A percentile compares a stretch with the other conserved stretches of the same genome.
phyloP scores from a whole-genome alignment of 139 green algal species.

The Chlorella sp. region DNA sequence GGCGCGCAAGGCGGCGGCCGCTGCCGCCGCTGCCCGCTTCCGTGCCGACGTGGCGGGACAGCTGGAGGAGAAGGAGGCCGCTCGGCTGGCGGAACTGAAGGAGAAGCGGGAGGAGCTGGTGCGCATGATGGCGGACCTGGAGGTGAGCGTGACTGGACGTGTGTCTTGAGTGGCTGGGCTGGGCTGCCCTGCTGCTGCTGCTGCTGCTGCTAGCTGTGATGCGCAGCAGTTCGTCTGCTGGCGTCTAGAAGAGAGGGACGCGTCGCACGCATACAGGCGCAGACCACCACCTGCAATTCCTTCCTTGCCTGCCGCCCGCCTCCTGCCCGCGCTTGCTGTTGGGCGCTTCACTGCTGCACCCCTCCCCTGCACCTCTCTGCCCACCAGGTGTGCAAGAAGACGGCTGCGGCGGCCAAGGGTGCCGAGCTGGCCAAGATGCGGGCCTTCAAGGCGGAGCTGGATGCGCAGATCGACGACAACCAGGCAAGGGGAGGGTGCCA shows the following conservation, averaged over 20 bases:
- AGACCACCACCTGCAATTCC: no score
- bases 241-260: no score
- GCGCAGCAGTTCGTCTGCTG: neutral
- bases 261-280: no score
- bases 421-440: conserved; percentile 24
- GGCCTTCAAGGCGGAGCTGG: conserved; percentile 36
- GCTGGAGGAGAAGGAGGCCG: conserved; percentile 27
- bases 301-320: neutral
- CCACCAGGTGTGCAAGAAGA: conserved; percentile 26
- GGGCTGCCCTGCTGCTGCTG: no score
- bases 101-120: conserved; percentile 22
- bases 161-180: neutral
- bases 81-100: neutral
- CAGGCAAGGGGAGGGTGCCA: neutral
- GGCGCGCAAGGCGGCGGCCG: conserved; percentile 17
- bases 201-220: neutral
- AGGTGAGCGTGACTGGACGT: neutral
- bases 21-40: neutral
- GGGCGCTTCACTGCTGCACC: neutral
- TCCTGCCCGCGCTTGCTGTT: neutral
- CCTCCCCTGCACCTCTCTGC: neutral
- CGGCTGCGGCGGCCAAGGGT: conserved; percentile 6
- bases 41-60: conserved; percentile 24
- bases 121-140: conserved; percentile 24
- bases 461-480: conserved; percentile 35